Percentiles rank a stretch among this genome's conserved stretches.
phyloP scores from a whole-genome alignment of 2,329 filamentous ascomycete genomes.

The Emergomyces pasteurianus region DNA sequence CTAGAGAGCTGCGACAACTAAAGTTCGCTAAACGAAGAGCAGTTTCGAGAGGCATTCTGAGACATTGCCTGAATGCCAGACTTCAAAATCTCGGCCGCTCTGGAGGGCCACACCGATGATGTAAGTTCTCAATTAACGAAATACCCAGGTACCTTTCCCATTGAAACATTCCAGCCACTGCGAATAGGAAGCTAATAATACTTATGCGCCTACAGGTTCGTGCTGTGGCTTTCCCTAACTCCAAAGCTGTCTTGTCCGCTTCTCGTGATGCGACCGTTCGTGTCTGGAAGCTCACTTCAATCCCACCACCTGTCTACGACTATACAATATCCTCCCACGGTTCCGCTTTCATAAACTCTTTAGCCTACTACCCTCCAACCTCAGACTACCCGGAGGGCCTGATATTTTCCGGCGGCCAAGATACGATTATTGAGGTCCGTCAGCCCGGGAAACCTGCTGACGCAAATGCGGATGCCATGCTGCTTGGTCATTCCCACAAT shows the following conservation, averaged over 20 bases:
- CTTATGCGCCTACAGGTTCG: conserved; percentile 55
- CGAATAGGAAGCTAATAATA: not conserved
- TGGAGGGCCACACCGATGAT: conserved; percentile 86
- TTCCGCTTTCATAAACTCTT: conserved; percentile 73
- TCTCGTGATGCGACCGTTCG: conserved; percentile 88
- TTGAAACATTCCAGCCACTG: conserved; percentile 3
- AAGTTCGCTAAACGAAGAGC: not conserved
- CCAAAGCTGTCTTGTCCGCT: conserved; percentile 64
- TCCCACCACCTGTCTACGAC: conserved; percentile 60
- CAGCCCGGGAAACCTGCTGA: conserved; percentile 53
- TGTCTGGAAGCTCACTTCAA: conserved; percentile 61
- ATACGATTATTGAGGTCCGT: conserved; percentile 84
- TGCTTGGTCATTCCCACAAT: conserved; percentile 78
- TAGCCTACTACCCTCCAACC: conserved; percentile 64
- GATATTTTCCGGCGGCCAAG: conserved; percentile 77
- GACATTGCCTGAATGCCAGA: conserved; percentile 49
- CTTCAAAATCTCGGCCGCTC: conserved; percentile 86
- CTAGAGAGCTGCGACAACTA: not conserved
- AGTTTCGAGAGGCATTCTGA: not conserved
- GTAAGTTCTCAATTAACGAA: conserved; percentile 42
- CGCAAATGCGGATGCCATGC: conserved; percentile 71
- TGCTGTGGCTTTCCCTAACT: conserved; percentile 63
- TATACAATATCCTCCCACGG: conserved; percentile 67
- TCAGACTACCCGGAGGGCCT: conserved; percentile 62
- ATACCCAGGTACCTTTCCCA: conserved; percentile 6